These are phyloP conservation scores for Leccinum aurantiacum DNA, from an alignment of 768 basidiomycete species.

Conservation along the genomic window DNA sequence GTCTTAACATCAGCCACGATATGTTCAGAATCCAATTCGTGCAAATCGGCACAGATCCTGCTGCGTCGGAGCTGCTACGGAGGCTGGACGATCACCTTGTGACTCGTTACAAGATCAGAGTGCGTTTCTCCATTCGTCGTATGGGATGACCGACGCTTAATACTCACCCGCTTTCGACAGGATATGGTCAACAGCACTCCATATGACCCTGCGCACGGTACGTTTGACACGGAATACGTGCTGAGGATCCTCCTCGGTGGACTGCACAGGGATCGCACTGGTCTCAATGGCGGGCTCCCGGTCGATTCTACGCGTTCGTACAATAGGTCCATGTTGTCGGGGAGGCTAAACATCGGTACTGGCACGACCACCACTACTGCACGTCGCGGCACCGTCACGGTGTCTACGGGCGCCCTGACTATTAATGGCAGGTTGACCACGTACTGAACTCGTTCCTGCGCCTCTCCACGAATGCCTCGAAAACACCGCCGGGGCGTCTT, in stretches of 20 bases:
- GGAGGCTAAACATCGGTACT: conserved; percentile 4
- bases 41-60: conserved; percentile 42
- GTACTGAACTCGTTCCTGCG: no score
- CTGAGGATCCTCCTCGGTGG: conserved; percentile 35
- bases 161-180: conserved; percentile 15
- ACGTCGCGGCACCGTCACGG: no score
- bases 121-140: neutral
- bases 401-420: no score
- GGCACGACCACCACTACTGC: no score
- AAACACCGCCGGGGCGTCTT: no score
- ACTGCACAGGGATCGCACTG: conserved; percentile 16
- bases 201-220: conserved; percentile 32
- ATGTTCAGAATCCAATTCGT: conserved; percentile 48
- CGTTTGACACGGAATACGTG: conserved; percentile 36
- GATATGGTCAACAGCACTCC: conserved; percentile 50
- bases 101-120: conserved; percentile 32
- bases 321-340: neutral
- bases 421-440: no score
- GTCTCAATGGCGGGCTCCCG: conserved; percentile 10
- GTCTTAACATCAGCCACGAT: conserved; percentile 32
- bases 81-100: conserved; percentile 41
- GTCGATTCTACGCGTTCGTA: neutral
- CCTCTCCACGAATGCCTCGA: no score
- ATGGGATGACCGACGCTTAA: neutral
- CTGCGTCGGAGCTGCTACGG: conserved; percentile 39